Base-by-base conservation (phyloP, 2,329 filamentous ascomycete species). In the Colletotrichum australisinense region DNA sequence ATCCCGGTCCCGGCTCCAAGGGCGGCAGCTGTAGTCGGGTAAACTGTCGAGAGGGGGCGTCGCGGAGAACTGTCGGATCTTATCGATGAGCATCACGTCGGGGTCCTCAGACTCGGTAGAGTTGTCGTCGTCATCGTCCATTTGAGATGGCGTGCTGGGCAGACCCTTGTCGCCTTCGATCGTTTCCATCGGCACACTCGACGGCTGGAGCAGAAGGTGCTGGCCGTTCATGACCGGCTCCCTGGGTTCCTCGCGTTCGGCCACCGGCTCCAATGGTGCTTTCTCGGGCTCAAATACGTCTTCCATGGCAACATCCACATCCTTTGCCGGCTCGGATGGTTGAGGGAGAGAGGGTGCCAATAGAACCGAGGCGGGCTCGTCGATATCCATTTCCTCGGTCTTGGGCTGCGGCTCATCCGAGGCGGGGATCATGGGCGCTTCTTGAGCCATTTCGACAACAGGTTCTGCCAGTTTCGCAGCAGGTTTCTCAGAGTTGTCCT, bases 21-120 rank as follows among this genome's bases (percentile, higher is more conserved):
- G 81, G 38, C 83, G 82, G 56, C 83, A 82, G 57, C 80, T 79
- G 70, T 85, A 88, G 63, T 85, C 79, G 0, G 89, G 89, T 2
- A 91, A 80, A 53, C 84, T 87, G 12, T 90, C 88, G 12, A 88
- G 75, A 1, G 89, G 88, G 2, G 89, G 89, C 1, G 89, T 91
- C 26, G 81, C 80, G 80, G 88, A 88, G 69, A 85, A 87, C 66
- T 86, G 84, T 12, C 89, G 85, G 32, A 88, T 84, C 6, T 83
- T 82, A 53, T 88, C 86, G 30, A 87, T 79, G n/a, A 85, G 84
- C 73, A 86, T 82, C 49, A 83, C 85, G n/a, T 88, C 84, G 49
- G 88, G 84, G 55, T 87, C 88, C 63, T 90, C 88, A 8, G 88
- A 85, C 73, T 90, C 88, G 2, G 88, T 89, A 60, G 87, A 87